Evolutionary conservation across 2,329 filamentous ascomycete genomes (phyloP).

Genomic region (Colletotrichum brevisporum): DNA sequence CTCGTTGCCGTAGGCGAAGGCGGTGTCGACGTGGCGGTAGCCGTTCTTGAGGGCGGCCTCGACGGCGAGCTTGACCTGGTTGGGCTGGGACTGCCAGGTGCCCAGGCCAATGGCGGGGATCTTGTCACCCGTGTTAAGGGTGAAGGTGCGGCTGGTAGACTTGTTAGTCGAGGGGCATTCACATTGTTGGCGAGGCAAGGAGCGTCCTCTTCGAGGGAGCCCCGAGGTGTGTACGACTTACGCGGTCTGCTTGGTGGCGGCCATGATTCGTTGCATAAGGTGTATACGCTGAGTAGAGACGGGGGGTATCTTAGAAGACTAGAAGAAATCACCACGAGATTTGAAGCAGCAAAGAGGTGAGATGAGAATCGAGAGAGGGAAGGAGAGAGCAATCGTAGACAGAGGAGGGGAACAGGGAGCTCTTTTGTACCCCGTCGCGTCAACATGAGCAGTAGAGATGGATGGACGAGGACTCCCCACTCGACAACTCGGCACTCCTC

Average conservation of each 20-base stretch:
- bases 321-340: slow-evolving; percentile 12
- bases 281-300: slow-evolving; percentile 1
- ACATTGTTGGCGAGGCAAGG: neutral
- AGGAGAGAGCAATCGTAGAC: slow-evolving; percentile 8
- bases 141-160: slow-evolving; percentile 67
- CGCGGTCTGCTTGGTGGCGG: slow-evolving; percentile 38
- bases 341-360: slow-evolving; percentile 3
- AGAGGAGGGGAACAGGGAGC: slow-evolving; percentile 2
- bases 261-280: slow-evolving; percentile 24
- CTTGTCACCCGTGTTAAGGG: slow-evolving; percentile 81
- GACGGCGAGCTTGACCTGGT: slow-evolving; percentile 80
- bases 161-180: neutral
- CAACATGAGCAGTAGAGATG: neutral
- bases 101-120: slow-evolving; percentile 84
- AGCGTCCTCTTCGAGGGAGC: neutral
- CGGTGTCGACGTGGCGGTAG: slow-evolving; percentile 84
- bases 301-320: slow-evolving; percentile 14
- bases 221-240: slow-evolving; percentile 9
- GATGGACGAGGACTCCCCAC: neutral
- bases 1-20: slow-evolving; percentile 84
- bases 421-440: slow-evolving; percentile 32
- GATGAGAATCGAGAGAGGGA: slow-evolving; percentile 1
- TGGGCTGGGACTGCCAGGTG: slow-evolving; percentile 82
- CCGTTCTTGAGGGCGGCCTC: slow-evolving; percentile 76
- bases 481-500: slow-evolving; percentile 12